Evolutionary conservation across 2,329 filamentous ascomycete species (phyloP).

Genomic region (Geosmithia morbida): DNA sequence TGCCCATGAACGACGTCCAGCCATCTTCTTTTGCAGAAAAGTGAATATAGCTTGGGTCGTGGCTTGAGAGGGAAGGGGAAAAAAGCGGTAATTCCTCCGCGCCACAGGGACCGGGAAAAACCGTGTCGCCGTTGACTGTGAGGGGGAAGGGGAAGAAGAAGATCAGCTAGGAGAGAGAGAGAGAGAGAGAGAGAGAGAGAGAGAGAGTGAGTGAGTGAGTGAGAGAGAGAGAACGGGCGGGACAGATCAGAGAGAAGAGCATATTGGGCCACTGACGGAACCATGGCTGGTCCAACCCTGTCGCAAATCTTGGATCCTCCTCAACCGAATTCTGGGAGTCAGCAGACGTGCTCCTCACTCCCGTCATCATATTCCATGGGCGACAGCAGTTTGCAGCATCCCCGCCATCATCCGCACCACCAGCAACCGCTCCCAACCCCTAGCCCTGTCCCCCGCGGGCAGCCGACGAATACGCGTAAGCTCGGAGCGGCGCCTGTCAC

Average conservation of each 20-base stretch:
- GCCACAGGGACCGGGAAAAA: neutral
- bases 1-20: neutral
- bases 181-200: too few relatives aligned
- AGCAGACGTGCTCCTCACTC: neutral
- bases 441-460: neutral
- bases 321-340: slow-evolving; percentile 6
- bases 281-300: slow-evolving; percentile 16
- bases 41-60: neutral
- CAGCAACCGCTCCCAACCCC: neutral
- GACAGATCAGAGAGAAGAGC: neutral
- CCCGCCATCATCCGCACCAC: neutral
- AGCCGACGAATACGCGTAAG: slow-evolving; percentile 2
- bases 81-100: neutral
- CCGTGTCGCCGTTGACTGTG: neutral
- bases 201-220: too few relatives aligned
- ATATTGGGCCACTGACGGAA: neutral
- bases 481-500: slow-evolving; percentile 1
- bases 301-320: slow-evolving; percentile 17
- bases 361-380: neutral
- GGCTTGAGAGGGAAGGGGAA: neutral
- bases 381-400: neutral
- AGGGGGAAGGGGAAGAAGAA: neutral
- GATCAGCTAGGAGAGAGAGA: neutral
- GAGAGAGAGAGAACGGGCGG: neutral
- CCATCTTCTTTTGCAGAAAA: neutral